Evolutionary conservation across 2,329 filamentous ascomycete species (phyloP).

Genomic region (Aspergillus caelatus): DNA sequence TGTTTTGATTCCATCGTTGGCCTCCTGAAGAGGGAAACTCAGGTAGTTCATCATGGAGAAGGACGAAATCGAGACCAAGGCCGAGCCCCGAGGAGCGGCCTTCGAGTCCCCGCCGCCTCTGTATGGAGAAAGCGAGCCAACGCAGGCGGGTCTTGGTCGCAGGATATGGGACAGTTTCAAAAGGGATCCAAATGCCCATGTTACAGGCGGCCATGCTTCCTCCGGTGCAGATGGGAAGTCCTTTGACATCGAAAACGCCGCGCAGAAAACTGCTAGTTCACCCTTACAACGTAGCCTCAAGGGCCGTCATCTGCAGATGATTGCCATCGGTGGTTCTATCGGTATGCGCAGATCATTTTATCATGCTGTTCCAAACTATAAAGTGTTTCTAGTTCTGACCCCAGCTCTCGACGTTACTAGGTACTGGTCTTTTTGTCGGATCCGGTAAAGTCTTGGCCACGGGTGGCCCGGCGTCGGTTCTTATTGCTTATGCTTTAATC

Average conservation of each 20-base stretch:
- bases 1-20: not conserved
- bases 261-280: slow-evolving; percentile 68
- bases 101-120: slow-evolving; percentile 27
- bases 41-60: slow-evolving; percentile 34
- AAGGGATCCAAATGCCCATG: slow-evolving; percentile 46
- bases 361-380: not conserved
- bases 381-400: not conserved
- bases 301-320: slow-evolving; percentile 91
- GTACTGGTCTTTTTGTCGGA: slow-evolving; percentile 84
- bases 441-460: slow-evolving; percentile 70
- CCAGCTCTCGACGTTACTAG: slow-evolving; percentile 40
- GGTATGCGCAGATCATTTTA: slow-evolving; percentile 51
- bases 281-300: slow-evolving; percentile 78
- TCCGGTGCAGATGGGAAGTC: slow-evolving; percentile 57
- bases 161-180: slow-evolving; percentile 49
- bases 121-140: slow-evolving; percentile 35
- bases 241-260: slow-evolving; percentile 66
- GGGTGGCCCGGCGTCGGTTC: slow-evolving; percentile 76
- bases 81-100: slow-evolving; percentile 22
- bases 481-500: slow-evolving; percentile 78
- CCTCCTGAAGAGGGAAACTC: not conserved
- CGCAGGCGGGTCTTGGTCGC: slow-evolving; percentile 25
- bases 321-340: slow-evolving; percentile 91
- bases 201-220: slow-evolving; percentile 28
- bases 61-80: slow-evolving; percentile 29